Conservation (phyloP, 2,329 filamentous ascomycete genomes). For the Aspergillus pseudoviridinutans region DNA sequence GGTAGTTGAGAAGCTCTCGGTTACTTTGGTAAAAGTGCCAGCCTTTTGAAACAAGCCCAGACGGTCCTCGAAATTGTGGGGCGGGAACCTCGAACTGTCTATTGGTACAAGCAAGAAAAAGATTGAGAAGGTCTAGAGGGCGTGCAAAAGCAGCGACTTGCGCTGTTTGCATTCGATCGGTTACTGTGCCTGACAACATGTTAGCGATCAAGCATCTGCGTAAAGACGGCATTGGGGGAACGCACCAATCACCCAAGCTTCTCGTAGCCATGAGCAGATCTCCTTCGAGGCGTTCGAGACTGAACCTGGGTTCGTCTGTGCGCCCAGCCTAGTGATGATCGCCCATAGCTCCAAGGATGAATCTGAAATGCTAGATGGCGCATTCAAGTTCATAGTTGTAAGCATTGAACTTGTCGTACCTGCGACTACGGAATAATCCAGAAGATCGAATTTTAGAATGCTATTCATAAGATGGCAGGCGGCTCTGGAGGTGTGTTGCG, state of each 20-base stretch:
- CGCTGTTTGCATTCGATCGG: constrained; percentile 64
- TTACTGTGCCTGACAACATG: constrained; percentile 46
- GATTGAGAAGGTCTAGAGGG: constrained; percentile 61
- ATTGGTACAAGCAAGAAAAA: constrained; percentile 69
- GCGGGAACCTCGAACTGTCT: constrained; percentile 29
- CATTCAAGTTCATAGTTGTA: constrained; percentile 73
- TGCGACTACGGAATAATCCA: constrained; percentile 63
- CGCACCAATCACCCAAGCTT: constrained; percentile 77
- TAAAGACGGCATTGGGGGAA: constrained; percentile 7
- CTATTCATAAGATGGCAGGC: constrained; percentile 69
- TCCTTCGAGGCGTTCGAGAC: constrained; percentile 65
- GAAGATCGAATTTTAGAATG: constrained; percentile 62
- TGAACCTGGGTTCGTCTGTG: constrained; percentile 64
- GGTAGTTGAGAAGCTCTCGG: constrained; percentile 45
- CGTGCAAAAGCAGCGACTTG: constrained; percentile 61
- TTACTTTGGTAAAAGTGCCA: constrained; percentile 42
- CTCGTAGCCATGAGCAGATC: constrained; percentile 75
- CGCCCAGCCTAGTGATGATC: constrained; percentile 62
- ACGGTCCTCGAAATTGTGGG: constrained; percentile 21
- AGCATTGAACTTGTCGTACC: constrained; percentile 70
- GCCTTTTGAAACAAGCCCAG: constrained; percentile 30
- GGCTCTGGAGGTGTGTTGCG: constrained; percentile 67
- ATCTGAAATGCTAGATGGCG: constrained; percentile 75
- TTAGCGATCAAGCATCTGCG: constrained; percentile 9
- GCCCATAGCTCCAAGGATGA: constrained; percentile 71